phyloP scores from a whole-genome alignment of 2,329 filamentous ascomycete species.

The Calcarisporium arbuscula region DNA sequence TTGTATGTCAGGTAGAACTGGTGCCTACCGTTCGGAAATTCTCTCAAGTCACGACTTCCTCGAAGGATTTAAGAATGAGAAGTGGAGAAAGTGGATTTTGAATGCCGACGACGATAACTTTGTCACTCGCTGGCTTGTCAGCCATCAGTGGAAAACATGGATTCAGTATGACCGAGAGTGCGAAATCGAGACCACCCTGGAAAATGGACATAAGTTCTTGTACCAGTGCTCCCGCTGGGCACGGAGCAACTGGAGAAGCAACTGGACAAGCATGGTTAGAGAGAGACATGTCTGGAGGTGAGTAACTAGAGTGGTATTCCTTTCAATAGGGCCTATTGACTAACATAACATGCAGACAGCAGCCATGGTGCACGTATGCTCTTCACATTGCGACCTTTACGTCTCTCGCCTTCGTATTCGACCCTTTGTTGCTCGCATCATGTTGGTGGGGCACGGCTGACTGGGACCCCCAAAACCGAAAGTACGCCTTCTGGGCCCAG shows the following conservation, averaged over 20 bases:
- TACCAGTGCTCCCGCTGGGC: conserved; percentile 95
- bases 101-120: conserved; percentile 99
- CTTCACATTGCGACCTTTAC: conserved; percentile 90
- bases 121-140: conserved; percentile 92
- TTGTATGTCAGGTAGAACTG: conserved; percentile 90
- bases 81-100: conserved; percentile 80
- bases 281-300: conserved; percentile 84
- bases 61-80: conserved; percentile 84
- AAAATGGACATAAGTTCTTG: conserved; percentile 81
- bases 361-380: conserved; percentile 90
- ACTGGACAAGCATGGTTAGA: conserved; percentile 80
- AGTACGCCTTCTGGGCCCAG: conserved; percentile 53
- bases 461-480: conserved; percentile 48
- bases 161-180: conserved; percentile 91
- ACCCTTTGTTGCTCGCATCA: conserved; percentile 64
- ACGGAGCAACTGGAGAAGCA: conserved; percentile 95
- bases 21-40: conserved; percentile 85
- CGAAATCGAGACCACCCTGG: conserved; percentile 87
- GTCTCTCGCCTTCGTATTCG: conserved; percentile 74
- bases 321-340: conserved; percentile 10
- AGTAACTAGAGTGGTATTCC: conserved; percentile 40
- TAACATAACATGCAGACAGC: conserved; percentile 53
- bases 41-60: conserved; percentile 80
- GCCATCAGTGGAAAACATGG: conserved; percentile 87
- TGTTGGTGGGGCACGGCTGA: conserved; percentile 62